Conservation (phyloP, 305 asterid species). For the Fraxinus baroniana region DNA sequence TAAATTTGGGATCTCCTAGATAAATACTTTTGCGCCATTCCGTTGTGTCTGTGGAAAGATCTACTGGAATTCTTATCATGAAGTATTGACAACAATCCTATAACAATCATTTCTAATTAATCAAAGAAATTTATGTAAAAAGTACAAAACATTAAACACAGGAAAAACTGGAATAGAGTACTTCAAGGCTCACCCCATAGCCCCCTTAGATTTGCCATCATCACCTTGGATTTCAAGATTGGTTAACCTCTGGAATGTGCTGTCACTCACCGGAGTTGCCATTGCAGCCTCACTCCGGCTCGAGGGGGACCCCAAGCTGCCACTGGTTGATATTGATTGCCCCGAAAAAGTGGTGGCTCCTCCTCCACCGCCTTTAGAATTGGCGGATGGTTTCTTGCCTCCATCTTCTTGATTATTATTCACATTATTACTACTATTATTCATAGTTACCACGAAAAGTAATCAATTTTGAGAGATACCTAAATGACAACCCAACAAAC, state of each 20-base stretch:
- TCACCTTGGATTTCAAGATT: constrained; percentile 74
- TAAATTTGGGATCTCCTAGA: background rate
- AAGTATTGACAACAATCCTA: background rate
- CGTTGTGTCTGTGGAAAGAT: background rate
- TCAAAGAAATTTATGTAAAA: background rate
- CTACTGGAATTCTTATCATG: background rate
- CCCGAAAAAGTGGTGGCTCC: constrained; percentile 76
- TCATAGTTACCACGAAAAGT: constrained; percentile 46
- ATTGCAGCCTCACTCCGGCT: constrained; percentile 74
- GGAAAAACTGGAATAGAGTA: background rate
- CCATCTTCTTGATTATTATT: constrained; percentile 54
- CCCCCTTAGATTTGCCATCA: constrained; percentile 71
- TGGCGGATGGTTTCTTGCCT: constrained; percentile 45
- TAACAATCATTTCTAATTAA: constrained; percentile 2
- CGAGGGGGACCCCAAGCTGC: constrained; percentile 79
- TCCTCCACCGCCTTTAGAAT: constrained; percentile 43
- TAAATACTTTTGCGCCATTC: background rate
- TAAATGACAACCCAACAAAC: background rate
- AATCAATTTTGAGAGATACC: constrained; percentile 1
- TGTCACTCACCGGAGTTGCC: constrained; percentile 63
- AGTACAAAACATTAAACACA: background rate
- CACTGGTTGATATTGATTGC: constrained; percentile 74
- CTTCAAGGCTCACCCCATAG: constrained; percentile 54
- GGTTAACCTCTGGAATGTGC: constrained; percentile 48
- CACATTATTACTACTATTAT: constrained; percentile 27